Evolutionary conservation across 2,329 filamentous ascomycete species (phyloP).

Genomic region (Neonectria magnoliae): DNA sequence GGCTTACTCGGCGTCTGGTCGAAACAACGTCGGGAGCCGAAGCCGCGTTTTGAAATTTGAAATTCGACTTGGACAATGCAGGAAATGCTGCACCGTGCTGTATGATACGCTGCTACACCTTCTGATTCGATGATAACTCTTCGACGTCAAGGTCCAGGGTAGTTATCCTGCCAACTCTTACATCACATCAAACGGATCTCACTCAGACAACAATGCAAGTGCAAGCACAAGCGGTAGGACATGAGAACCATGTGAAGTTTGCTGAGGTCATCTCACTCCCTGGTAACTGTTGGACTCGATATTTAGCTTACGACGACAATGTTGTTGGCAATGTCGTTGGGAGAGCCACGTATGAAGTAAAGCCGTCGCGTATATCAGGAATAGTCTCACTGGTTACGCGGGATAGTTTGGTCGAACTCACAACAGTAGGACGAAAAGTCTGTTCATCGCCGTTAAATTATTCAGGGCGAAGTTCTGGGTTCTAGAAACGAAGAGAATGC

Average conservation of each 20-base stretch:
- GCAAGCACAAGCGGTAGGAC: not conserved
- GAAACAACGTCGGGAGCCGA: not conserved
- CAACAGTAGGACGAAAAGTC: not conserved
- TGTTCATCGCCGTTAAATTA: constrained; percentile 5
- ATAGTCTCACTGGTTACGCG: not conserved
- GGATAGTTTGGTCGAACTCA: not conserved
- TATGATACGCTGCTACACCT: not conserved
- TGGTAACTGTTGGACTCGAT: no score
- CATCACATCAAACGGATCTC: not conserved
- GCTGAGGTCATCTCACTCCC: not conserved
- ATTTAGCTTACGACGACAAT: not conserved
- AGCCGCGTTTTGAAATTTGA: not conserved
- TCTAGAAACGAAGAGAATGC: constrained; percentile 12
- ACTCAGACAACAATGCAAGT: not conserved
- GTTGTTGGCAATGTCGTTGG: not conserved
- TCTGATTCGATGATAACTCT: not conserved
- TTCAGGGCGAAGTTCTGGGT: constrained; percentile 14
- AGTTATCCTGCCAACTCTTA: not conserved
- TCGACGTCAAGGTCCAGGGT: constrained; percentile 10
- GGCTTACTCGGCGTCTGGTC: not conserved
- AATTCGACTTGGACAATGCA: not conserved
- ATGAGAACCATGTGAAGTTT: not conserved
- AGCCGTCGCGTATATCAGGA: constrained; percentile 4
- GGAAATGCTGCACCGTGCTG: not conserved
- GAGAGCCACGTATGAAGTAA: not conserved